Evolutionary conservation across 2,329 filamentous ascomycete genomes (phyloP).

Genomic region (Rutstroemia sp.): DNA sequence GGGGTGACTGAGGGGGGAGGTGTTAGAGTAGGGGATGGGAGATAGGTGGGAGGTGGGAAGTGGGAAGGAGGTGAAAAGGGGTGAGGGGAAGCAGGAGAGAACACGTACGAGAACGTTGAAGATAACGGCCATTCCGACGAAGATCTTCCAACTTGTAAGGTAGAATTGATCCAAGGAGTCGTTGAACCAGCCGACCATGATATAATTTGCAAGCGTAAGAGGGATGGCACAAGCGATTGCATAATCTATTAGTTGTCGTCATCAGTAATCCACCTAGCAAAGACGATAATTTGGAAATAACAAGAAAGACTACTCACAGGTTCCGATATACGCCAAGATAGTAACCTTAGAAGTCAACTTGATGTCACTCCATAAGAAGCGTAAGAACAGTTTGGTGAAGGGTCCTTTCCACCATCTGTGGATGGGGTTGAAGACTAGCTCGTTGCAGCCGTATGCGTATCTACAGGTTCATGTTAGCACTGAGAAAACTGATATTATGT

Average conservation of each 20-base stretch:
- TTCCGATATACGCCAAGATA: constrained; percentile 61
- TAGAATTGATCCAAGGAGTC: constrained; percentile 61
- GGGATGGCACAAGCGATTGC: constrained; percentile 61
- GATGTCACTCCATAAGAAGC: constrained; percentile 54
- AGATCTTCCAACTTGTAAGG: constrained; percentile 58
- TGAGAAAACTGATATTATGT: background rate
- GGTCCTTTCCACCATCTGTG: constrained; percentile 56
- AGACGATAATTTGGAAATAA: no score
- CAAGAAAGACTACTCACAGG: constrained; percentile 14
- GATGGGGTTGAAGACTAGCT: constrained; percentile 63
- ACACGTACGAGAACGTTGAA: constrained; percentile 45
- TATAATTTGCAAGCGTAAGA: constrained; percentile 63
- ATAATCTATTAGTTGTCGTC: constrained; percentile 32
- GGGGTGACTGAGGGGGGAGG: constrained; percentile 4
- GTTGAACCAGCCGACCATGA: constrained; percentile 64
- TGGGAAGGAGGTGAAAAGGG: constrained; percentile 23
- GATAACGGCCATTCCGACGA: constrained; percentile 54
- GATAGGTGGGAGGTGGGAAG: background rate
- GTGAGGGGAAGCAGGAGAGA: background rate
- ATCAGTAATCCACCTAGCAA: background rate
- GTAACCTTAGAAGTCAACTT: constrained; percentile 61
- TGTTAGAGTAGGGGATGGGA: background rate
- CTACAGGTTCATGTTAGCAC: background rate
- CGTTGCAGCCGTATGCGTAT: constrained; percentile 64
- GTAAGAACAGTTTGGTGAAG: constrained; percentile 56